These are phyloP conservation scores for Tillandsia fasciculata DNA, from an alignment of 176 grass and related monocot species.

Conservation along the genomic window DNA sequence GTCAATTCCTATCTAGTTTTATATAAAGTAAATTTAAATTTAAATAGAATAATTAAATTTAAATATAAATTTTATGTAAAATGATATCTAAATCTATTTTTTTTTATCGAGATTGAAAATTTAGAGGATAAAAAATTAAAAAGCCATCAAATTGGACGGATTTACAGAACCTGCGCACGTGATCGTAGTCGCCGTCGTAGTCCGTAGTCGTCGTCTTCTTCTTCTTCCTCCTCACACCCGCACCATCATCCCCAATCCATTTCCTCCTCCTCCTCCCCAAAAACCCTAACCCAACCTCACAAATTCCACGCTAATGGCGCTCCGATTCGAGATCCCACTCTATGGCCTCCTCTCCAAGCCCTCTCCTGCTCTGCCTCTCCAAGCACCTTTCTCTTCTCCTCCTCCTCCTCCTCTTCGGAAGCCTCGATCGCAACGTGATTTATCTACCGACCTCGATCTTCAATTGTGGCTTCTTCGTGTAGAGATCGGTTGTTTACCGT, in stretches of 20 bases:
- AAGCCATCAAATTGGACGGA: no score
- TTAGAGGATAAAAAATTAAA: no score
- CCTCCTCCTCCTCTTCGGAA: background rate
- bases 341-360: background rate
- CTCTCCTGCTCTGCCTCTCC: background rate
- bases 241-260: background rate
- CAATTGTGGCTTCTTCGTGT: background rate
- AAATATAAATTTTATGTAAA: no score
- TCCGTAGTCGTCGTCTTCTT: no score
- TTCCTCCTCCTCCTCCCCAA: no score
- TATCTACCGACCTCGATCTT: background rate
- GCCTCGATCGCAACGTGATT: background rate
- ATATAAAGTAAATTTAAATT: no score
- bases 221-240: background rate
- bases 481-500: background rate
- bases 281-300: background rate
- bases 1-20: no score
- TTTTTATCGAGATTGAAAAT: no score
- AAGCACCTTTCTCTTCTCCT: slow-evolving; percentile 6
- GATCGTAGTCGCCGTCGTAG: no score
- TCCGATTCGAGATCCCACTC: slow-evolving; percentile 15
- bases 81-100: no score
- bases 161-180: no score
- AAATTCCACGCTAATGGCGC: slow-evolving; percentile 10
- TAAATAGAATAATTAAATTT: no score